phyloP scores from a whole-genome alignment of 208 protist genomes.

The Balamuthia mandrillaris region DNA sequence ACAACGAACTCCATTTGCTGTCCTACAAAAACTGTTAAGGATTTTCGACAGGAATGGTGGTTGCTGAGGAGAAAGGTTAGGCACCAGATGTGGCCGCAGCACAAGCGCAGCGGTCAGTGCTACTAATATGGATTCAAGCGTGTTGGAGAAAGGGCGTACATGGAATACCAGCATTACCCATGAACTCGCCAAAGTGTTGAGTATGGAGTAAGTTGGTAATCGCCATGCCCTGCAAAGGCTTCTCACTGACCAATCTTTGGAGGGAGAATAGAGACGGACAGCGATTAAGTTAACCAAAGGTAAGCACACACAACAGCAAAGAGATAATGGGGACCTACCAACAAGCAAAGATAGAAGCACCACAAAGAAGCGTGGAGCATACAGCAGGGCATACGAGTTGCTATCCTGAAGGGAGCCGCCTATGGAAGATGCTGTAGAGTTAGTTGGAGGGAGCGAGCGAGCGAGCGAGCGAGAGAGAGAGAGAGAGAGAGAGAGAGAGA shows the following conservation, averaged over 20 bases:
- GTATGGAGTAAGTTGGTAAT: neutral
- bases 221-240: neutral
- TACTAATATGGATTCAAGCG: constrained; percentile 35
- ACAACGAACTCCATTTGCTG: neutral
- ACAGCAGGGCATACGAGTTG: neutral
- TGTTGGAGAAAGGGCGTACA: constrained; percentile 32
- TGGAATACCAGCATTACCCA: constrained; percentile 42
- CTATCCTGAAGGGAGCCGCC: no score
- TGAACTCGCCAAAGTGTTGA: neutral
- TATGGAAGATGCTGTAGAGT: no score
- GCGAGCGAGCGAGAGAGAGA: no score
- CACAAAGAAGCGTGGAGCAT: neutral
- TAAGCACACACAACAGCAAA: neutral
- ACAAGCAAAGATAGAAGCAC: neutral
- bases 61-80: neutral
- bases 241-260: neutral
- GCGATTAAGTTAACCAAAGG: neutral
- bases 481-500: no score
- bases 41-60: neutral
- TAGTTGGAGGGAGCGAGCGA: no score
- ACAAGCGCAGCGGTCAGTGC: neutral
- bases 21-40: neutral
- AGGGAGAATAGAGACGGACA: neutral
- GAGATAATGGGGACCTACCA: neutral
- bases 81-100: no score